Conservation (phyloP, 1,284 basidiomycete genomes). For the Puccinia triticina region DNA sequence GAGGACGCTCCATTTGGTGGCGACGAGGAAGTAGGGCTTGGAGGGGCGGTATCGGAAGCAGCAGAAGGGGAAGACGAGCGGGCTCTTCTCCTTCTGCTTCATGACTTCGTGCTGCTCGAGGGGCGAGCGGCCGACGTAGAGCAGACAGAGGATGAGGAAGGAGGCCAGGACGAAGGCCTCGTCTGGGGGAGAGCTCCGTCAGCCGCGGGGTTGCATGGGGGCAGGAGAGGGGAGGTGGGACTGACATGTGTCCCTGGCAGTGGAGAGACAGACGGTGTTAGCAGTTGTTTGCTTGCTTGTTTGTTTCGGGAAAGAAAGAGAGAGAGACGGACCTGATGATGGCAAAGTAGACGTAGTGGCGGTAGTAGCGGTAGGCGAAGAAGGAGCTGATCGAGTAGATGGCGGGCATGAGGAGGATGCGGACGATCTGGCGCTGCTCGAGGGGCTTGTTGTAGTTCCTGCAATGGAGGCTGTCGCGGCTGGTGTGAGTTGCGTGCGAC, state of each 20-base stretch:
- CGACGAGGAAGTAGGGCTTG: slow-evolving; percentile 55
- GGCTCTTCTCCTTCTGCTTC: slow-evolving; percentile 74
- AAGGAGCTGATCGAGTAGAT: slow-evolving; percentile 54
- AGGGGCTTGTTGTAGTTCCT: slow-evolving; percentile 71
- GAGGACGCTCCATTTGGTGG: slow-evolving; percentile 55
- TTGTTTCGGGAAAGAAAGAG: not conserved
- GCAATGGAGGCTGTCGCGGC: slow-evolving; percentile 49
- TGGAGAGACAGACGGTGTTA: too few species aligned
- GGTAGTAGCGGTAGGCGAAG: slow-evolving; percentile 51
- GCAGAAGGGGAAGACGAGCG: slow-evolving; percentile 72
- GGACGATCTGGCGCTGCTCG: slow-evolving; percentile 72
- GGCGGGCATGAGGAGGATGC: slow-evolving; percentile 61
- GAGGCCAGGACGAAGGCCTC: slow-evolving; percentile 71
- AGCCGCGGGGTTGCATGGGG: slow-evolving; percentile 63
- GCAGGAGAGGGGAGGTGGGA: not conserved
- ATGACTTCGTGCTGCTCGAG: slow-evolving; percentile 67
- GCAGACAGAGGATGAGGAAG: slow-evolving; percentile 71
- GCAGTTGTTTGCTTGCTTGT: too few species aligned
- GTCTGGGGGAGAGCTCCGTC: slow-evolving; percentile 52
- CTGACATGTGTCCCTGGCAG: slow-evolving; percentile 22
- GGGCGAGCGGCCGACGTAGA: slow-evolving; percentile 76
- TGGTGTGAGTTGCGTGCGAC: not conserved
- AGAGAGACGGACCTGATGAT: slow-evolving; percentile 5
- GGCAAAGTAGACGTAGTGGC: slow-evolving; percentile 63
- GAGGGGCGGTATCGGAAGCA: slow-evolving; percentile 52